Base-by-base conservation (phyloP, 495 filamentous ascomycete species). In the Aspergillus homomorphus region DNA sequence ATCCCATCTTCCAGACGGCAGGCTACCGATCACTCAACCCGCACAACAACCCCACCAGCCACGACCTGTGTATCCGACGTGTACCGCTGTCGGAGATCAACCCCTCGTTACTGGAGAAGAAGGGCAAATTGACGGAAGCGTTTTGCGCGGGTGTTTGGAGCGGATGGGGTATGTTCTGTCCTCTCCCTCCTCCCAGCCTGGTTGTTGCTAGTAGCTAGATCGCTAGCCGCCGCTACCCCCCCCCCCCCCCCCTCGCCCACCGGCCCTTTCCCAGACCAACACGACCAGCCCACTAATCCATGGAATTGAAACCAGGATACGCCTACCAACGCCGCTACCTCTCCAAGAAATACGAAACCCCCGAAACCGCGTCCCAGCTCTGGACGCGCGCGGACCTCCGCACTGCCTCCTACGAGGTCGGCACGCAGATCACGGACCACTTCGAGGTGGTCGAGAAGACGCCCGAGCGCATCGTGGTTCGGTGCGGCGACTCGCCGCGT, bases 401-500 rank as follows among this genome's bases (percentile, higher is more conserved):
- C 20, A 50, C 63, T 18, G 81, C 76, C 26, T 73, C 59, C 33
- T 91, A 88, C 68, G 78, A 84, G 23, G 71, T 80, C 41, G 87
- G 87, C 23, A 87, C 87, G 20, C 67, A 81, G 26, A 81, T 90
- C 63, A 87, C 85, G 23, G 88, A 91, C 66, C 87, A 91, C 70
- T 90, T 91, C 68, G 86, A 91, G 69, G 87, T 91, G 0, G 71
- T 91, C 2, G 82, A 84, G 58, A 86, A 88, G 69, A 82, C 79
- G 18, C 74, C 82, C 8, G 80, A 80, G 23, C 73, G 76, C 26
- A 86, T 90, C 45, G 67, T 81, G 6, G 79, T 90, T 26, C 82
- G 88, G 18, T 86, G 84, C 64, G 88, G 87, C 22, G 87, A 85
- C 57, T 82, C 83, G 4, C 88, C 88, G 0, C 74, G 83, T 51